Evolutionary conservation across 139 green algal species (phyloP), one percentile per base, ranked within the genome.

Genomic region (Tetratostichococcus sp.): DNA sequence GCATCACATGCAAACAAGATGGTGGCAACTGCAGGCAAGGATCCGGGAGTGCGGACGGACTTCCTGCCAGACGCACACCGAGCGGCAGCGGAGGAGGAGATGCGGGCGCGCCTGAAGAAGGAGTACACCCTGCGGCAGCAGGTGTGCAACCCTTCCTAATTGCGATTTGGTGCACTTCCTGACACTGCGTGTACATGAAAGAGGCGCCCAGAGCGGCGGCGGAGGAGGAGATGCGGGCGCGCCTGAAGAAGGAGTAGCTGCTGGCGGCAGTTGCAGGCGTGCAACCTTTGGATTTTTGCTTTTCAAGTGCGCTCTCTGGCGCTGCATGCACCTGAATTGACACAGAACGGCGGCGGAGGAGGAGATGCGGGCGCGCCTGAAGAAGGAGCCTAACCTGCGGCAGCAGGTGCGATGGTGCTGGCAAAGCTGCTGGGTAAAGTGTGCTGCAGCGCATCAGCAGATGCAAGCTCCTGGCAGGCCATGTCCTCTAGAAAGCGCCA

Each of bases 61-160:
- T 98, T 98, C 78, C 76, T 98, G 31, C 95, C 94, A 19, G 95
- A n/a, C n/a, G n/a, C n/a, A n/a, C n/a, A n/a, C n/a, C n/a, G n/a
- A n/a, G n/a, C n/a, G n/a, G n/a, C n/a, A n/a, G n/a, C n/a, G 84
- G 93, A 97, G 75, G 76, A 84, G 57, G 84, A 91, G 72, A 76
- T 97, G 67, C 77, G 92, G 14, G 82, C 89, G 59, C 69, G 92
- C 73, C 87, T 98, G 28, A 87, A 89, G 32, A 83, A 84, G 78
- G 84, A 86, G 66, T n/a, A n/a, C n/a, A n/a, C 11, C 8, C 6
- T 50, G 39, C 39, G 8, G 11, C 8, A 50, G 39, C 39, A 50
- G 8, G 39, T 50, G 39, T 11, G 39, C 39, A 50, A 50, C 70
- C 39, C n/a, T n/a, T n/a, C n/a, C n/a, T n/a, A n/a, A n/a, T n/a